Conservation (phyloP, 1,284 basidiomycete genomes). For the Moesziomyces parantarcticus region DNA sequence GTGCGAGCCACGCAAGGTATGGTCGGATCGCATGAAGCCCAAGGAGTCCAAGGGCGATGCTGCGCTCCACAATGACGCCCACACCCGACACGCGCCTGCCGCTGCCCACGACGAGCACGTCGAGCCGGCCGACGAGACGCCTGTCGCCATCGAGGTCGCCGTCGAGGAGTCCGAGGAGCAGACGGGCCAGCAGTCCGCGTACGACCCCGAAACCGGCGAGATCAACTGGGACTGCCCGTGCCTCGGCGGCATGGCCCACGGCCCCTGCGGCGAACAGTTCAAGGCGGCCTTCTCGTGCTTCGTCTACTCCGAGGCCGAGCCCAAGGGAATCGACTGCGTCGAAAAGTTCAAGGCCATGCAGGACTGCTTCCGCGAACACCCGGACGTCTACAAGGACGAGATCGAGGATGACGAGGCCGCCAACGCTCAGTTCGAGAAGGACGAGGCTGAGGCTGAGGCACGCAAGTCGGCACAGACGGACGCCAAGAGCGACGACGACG, state of each 20-base stretch:
- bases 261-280: slow-evolving; percentile 94
- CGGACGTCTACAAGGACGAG: slow-evolving; percentile 90
- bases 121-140: slow-evolving; percentile 33
- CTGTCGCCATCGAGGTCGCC: slow-evolving; percentile 49
- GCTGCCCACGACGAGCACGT: slow-evolving; percentile 20
- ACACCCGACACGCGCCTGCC: slow-evolving; percentile 21
- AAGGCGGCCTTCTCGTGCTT: slow-evolving; percentile 97
- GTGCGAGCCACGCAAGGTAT: slow-evolving; percentile 30
- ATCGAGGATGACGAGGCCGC: slow-evolving; percentile 61
- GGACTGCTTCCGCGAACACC: slow-evolving; percentile 94
- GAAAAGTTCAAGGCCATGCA: slow-evolving; percentile 99
- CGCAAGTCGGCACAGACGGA: background rate
- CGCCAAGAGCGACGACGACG: slow-evolving; percentile 2
- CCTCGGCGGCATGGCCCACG: slow-evolving; percentile 97
- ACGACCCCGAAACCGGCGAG: slow-evolving; percentile 87
- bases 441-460: slow-evolving; percentile 23
- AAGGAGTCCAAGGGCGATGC: slow-evolving; percentile 37
- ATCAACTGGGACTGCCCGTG: slow-evolving; percentile 73
- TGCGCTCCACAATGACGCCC: slow-evolving; percentile 32
- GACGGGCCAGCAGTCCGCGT: slow-evolving; percentile 69
- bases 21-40: slow-evolving; percentile 40
- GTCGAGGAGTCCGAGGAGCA: slow-evolving; percentile 44
- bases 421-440: slow-evolving; percentile 41
- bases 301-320: slow-evolving; percentile 90
- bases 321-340: slow-evolving; percentile 97